A percentile compares a stretch with the other conserved stretches of the same genome.
phyloP scores from a whole-genome alignment of 2,329 filamentous ascomycete genomes.

The Xylaria sp. region DNA sequence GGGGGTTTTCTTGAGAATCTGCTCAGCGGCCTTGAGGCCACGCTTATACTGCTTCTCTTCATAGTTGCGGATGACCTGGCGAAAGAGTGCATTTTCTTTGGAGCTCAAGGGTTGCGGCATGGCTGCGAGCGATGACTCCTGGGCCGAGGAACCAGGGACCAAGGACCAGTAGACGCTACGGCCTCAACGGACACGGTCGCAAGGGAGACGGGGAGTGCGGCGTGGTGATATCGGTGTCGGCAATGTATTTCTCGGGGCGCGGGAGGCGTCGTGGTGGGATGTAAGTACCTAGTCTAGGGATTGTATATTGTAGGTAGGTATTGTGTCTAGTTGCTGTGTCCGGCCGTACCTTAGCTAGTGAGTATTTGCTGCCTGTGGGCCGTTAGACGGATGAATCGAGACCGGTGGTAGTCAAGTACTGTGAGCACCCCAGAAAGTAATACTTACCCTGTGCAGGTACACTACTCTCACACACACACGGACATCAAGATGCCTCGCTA shows the following conservation, averaged over 20 bases:
- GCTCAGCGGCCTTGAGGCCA: conserved; percentile 93
- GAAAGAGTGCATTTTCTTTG: conserved; percentile 95
- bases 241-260: neutral
- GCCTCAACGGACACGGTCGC: conserved; percentile 9
- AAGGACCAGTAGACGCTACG: conserved; percentile 2
- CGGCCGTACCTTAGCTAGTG: neutral
- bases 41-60: conserved; percentile 98
- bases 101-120: conserved; percentile 81
- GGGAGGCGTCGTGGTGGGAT: conserved; percentile 10
- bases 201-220: neutral
- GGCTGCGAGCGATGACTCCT: conserved; percentile 31
- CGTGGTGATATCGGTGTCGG: neutral
- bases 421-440: conserved; percentile 11
- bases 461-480: neutral
- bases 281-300: too few relatives aligned
- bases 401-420: neutral
- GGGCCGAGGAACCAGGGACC: conserved; percentile 7
- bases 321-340: neutral
- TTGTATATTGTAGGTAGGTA: too few relatives aligned
- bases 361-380: neutral
- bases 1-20: conserved; percentile 93
- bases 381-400: conserved; percentile 3
- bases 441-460: too few relatives aligned
- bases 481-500: neutral
- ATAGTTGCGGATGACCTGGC: conserved; percentile 93